Evolutionary conservation across 2,329 filamentous ascomycete genomes (phyloP).

Genomic region (Coniochaeta hoffmannii): DNA sequence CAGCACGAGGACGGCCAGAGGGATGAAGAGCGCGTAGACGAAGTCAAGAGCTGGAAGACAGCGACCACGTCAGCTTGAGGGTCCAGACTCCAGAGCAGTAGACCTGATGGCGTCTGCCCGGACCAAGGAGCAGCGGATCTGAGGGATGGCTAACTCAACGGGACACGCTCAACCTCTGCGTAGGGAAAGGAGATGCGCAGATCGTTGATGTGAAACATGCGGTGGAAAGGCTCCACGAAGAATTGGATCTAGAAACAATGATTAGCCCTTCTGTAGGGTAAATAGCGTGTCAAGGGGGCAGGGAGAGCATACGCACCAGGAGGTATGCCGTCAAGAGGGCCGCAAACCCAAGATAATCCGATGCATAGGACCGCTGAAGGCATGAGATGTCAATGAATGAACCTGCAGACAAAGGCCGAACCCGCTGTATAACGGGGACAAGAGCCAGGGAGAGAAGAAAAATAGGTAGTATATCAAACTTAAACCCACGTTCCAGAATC

Average conservation of each 20-base stretch:
- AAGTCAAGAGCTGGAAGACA: slow-evolving; percentile 57
- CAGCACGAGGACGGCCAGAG: slow-evolving; percentile 56
- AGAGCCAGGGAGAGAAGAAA: not conserved
- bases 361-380: slow-evolving; percentile 68
- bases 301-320: slow-evolving; percentile 36
- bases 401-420: not conserved
- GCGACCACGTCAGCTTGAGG: not conserved
- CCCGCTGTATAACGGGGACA: slow-evolving; percentile 7
- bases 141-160: slow-evolving; percentile 51
- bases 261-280: not conserved
- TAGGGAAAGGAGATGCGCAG: slow-evolving; percentile 79
- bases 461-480: not conserved
- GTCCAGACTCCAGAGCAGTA: not conserved
- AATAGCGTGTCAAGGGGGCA: slow-evolving; percentile 12
- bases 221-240: slow-evolving; percentile 79
- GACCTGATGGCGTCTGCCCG: not conserved
- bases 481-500: slow-evolving; percentile 39
- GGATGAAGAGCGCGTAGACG: slow-evolving; percentile 68
- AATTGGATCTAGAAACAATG: slow-evolving; percentile 48
- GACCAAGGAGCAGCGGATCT: not conserved
- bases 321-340: slow-evolving; percentile 63
- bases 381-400: not conserved
- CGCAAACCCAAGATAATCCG: slow-evolving; percentile 77
- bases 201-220: slow-evolving; percentile 87
- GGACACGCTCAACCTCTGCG: slow-evolving; percentile 74